A percentile compares a stretch with the other conserved stretches of the same genome.
These are phyloP conservation scores for Xylaria digitata DNA, from an alignment of 2,329 filamentous ascomycete genomes.

Conservation along the genomic window DNA sequence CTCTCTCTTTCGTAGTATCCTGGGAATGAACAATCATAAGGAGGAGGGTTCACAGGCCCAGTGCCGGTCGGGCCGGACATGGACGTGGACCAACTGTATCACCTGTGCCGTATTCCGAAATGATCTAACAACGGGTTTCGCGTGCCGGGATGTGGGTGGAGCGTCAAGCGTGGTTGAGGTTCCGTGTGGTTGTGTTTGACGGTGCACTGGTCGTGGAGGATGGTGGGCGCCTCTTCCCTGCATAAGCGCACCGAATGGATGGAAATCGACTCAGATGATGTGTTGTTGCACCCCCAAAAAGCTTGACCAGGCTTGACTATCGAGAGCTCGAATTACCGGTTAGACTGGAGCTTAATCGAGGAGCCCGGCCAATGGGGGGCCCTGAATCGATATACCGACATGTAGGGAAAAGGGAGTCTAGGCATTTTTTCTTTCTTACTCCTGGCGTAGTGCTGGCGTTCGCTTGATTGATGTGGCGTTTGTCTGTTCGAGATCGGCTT, in stretches of 20 bases:
- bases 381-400: no score
- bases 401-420: no score
- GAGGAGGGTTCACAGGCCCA: slow-evolving; percentile 8
- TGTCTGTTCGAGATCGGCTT: no score
- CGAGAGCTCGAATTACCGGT: neutral
- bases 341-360: neutral
- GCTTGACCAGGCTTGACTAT: neutral
- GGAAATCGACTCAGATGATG: slow-evolving; percentile 10
- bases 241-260: slow-evolving; percentile 12
- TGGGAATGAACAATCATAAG: neutral
- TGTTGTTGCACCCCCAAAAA: neutral
- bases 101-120: slow-evolving; percentile 33
- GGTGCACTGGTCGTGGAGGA: neutral
- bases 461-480: no score
- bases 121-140: slow-evolving; percentile 7
- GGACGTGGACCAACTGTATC: neutral
- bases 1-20: neutral
- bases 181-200: no score
- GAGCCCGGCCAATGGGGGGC: neutral
- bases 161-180: neutral
- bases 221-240: slow-evolving; percentile 15
- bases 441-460: no score
- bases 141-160: slow-evolving; percentile 28
- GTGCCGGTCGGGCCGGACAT: slow-evolving; percentile 29
- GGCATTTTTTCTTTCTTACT: no score